Conservation (phyloP, 371 early-diverging fungal genomes). For the Syncephalis plumigaleata region DNA sequence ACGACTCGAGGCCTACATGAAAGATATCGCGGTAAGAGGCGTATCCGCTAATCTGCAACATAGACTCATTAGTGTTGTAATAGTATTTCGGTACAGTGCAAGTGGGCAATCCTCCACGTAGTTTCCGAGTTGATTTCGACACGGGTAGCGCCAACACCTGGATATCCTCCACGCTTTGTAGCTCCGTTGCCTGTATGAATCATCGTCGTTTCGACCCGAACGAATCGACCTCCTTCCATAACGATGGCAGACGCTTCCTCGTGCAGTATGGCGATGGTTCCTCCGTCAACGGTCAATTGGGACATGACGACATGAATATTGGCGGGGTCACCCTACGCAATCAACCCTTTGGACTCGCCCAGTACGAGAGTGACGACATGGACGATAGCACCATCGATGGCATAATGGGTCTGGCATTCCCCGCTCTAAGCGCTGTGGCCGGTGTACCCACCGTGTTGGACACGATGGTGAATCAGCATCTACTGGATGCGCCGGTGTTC, state of each 20-base stretch:
- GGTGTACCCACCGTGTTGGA: conserved; percentile 12
- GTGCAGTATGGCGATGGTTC: conserved; percentile 43
- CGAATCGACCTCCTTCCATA: conserved; percentile 25
- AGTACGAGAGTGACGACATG: conserved; percentile 21
- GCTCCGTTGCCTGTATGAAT: conserved; percentile 22
- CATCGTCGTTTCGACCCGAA: conserved; percentile 27
- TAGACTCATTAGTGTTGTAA: background rate
- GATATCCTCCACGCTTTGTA: conserved; percentile 24
- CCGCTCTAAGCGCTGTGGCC: conserved; percentile 13
- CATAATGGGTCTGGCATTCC: conserved; percentile 24
- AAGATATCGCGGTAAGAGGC: too few relatives aligned
- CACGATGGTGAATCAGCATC: conserved; percentile 13
- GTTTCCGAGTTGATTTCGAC: conserved; percentile 41
- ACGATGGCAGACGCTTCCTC: conserved; percentile 19
- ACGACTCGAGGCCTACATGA: too few relatives aligned
- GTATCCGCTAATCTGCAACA: too few relatives aligned
- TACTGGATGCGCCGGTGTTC: conserved; percentile 20
- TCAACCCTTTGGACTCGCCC: conserved; percentile 33
- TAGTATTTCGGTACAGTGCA: conserved; percentile 20
- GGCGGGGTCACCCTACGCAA: conserved; percentile 19
- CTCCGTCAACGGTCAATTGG: conserved; percentile 31
- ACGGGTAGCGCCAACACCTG: conserved; percentile 47
- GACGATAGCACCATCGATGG: conserved; percentile 23
- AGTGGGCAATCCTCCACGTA: conserved; percentile 41
- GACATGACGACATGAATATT: conserved; percentile 26